A percentile compares a stretch with the other conserved stretches of the same genome.
Evolutionary conservation across 208 protist species (phyloP).

Genomic region (Phytomonas sp.): DNA sequence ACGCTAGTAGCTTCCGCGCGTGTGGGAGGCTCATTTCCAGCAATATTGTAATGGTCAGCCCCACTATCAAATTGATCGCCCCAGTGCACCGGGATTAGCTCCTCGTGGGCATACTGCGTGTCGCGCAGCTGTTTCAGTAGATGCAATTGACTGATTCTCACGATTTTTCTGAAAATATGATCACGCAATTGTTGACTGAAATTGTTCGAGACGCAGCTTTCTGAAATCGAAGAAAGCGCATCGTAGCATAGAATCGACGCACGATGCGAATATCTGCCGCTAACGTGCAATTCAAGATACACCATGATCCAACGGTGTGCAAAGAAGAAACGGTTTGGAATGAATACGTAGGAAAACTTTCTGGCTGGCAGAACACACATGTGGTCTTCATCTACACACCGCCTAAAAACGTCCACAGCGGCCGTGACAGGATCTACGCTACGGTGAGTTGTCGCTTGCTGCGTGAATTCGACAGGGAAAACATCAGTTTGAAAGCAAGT

Average conservation of each 20-base stretch:
- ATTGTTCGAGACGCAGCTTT: conserved; percentile 8
- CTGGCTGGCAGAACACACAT: conserved; percentile 54
- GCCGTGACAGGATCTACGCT: conserved; percentile 48
- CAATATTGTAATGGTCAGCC: background rate
- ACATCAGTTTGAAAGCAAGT: conserved; percentile 30
- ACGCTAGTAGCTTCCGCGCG: background rate
- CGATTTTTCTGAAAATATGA: conserved; percentile 54
- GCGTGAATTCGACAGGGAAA: conserved; percentile 68
- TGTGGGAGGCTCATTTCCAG: background rate
- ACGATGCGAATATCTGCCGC: background rate
- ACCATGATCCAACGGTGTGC: conserved; percentile 58
- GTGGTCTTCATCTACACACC: conserved; percentile 62
- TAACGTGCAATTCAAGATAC: conserved; percentile 23
- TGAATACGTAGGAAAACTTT: conserved; percentile 33
- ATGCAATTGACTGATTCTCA: conserved; percentile 72
- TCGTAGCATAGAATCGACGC: conserved; percentile 50
- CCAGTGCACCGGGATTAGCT: conserved; percentile 72
- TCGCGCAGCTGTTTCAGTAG: conserved; percentile 80
- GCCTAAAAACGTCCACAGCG: conserved; percentile 49
- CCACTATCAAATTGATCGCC: conserved; percentile 66
- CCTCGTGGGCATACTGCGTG: conserved; percentile 61
- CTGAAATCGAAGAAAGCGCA: background rate
- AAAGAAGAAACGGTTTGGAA: conserved; percentile 41
- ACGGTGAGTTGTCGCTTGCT: conserved; percentile 42
- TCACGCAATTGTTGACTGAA: conserved; percentile 33